Percentiles rank a stretch among this genome's conserved stretches.
These are phyloP conservation scores for Akanthomyces muscarius DNA, from an alignment of 2,329 filamentous ascomycete species.

Conservation along the genomic window DNA sequence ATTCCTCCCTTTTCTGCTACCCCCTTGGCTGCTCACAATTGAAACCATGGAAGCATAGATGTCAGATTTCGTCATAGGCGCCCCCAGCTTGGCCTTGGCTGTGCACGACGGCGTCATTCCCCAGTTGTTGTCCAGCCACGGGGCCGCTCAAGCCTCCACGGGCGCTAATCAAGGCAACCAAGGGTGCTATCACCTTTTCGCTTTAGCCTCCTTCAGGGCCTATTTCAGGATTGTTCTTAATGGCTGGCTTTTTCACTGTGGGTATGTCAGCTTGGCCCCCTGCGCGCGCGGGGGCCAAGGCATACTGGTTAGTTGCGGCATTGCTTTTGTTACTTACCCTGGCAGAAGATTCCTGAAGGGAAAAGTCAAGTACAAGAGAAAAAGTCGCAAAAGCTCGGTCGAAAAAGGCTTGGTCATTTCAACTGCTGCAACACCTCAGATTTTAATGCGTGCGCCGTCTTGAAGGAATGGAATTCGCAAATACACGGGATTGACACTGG, in stretches of 20 bases:
- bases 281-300: neutral
- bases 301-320: neutral
- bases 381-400: too few relatives aligned
- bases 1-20: too few relatives aligned
- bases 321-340: neutral
- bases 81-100: neutral
- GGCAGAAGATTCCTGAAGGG: neutral
- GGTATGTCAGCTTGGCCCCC: neutral
- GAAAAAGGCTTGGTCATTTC: too few relatives aligned
- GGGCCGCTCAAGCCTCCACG: neutral
- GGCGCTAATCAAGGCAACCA: neutral
- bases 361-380: neutral
- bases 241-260: neutral
- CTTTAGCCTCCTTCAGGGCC: too few relatives aligned
- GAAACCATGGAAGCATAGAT: neutral
- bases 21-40: too few relatives aligned
- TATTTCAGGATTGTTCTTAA: neutral
- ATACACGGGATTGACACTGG: neutral
- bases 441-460: too few relatives aligned
- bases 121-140: neutral
- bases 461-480: too few relatives aligned
- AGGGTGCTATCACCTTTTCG: neutral
- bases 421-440: too few relatives aligned
- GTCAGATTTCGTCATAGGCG: constrained; percentile 1
- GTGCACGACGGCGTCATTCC: neutral